These are phyloP conservation scores for Tetrapisispora fleetii DNA, from an alignment of 805 yeast species.

Conservation along the genomic window DNA sequence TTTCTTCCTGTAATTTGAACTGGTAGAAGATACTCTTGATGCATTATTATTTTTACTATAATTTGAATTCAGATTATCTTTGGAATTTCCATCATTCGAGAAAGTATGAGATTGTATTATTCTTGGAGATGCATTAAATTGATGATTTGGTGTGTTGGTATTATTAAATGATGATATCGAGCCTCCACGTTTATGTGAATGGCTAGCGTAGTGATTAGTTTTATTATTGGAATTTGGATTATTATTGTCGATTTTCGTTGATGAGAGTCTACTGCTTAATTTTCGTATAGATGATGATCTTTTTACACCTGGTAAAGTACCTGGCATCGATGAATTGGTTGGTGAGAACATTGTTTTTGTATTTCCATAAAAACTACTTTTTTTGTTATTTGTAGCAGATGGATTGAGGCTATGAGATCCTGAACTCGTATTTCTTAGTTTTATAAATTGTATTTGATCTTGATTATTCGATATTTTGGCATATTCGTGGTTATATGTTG, in stretches of 20 bases:
- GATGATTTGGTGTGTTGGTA: background rate
- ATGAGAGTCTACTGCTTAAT: conserved; percentile 4
- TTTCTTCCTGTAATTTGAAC: conserved; percentile 3
- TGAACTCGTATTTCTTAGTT: conserved; percentile 1
- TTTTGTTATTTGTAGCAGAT: conserved; percentile 6
- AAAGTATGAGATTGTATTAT: background rate
- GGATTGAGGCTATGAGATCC: background rate
- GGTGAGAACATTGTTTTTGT: conserved; percentile 8
- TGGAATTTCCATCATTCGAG: background rate
- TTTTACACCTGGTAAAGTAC: conserved; percentile 15
- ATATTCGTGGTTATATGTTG: background rate
- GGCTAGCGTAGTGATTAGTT: background rate
- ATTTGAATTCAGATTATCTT: background rate
- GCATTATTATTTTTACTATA: background rate
- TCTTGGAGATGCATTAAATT: conserved; percentile 3
- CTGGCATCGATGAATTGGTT: conserved; percentile 14
- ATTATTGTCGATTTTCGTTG: background rate
- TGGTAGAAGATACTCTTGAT: background rate
- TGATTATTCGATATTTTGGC: background rate
- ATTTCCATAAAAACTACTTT: conserved; percentile 22
- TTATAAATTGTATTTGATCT: conserved; percentile 1
- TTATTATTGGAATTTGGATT: background rate
- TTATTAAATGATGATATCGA: background rate
- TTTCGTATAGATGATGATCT: conserved; percentile 8
- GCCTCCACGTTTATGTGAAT: background rate